These are phyloP conservation scores for Trichocladium uniseriatum DNA, from an alignment of 495 filamentous ascomycete genomes.

Conservation along the genomic window DNA sequence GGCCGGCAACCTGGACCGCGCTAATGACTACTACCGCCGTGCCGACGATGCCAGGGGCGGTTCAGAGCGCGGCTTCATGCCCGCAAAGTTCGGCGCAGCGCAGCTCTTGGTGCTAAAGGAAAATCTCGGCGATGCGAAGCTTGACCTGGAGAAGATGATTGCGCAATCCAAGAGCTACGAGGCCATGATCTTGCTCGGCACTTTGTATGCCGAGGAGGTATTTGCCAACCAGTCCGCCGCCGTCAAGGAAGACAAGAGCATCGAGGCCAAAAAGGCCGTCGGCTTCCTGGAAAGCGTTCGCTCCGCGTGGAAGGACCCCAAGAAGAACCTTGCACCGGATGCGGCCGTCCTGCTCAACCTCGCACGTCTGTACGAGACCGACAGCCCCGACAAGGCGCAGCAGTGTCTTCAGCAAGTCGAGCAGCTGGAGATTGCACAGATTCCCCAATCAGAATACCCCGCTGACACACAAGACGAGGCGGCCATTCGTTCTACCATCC, in stretches of 20 bases:
- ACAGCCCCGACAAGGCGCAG: conserved; percentile 79
- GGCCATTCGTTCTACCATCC: conserved; percentile 49
- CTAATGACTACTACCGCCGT: conserved; percentile 72
- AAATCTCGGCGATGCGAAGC: conserved; percentile 85
- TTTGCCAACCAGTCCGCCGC: conserved; percentile 64
- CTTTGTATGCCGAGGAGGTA: conserved; percentile 86
- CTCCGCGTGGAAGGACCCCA: conserved; percentile 79
- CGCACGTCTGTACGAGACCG: conserved; percentile 77
- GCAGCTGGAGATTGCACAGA: conserved; percentile 67
- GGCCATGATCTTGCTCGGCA: conserved; percentile 80
- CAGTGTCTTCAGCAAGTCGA: conserved; percentile 86
- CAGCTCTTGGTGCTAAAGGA: conserved; percentile 77
- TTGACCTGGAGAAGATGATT: conserved; percentile 85
- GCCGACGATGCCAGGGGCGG: conserved; percentile 86
- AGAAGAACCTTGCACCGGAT: conserved; percentile 70
- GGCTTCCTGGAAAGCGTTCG: conserved; percentile 71
- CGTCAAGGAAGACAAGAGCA: conserved; percentile 76
- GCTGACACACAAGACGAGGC: conserved; percentile 52
- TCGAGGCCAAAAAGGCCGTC: conserved; percentile 75
- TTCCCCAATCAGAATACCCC: conserved; percentile 58
- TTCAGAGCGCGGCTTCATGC: conserved; percentile 74
- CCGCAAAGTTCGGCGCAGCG: conserved; percentile 85
- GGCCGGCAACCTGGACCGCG: conserved; percentile 52
- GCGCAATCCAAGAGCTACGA: conserved; percentile 79
- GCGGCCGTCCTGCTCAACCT: conserved; percentile 87